Base-by-base conservation (phyloP, 1,139 yeast genomes). In the Candida tropicalis region DNA sequence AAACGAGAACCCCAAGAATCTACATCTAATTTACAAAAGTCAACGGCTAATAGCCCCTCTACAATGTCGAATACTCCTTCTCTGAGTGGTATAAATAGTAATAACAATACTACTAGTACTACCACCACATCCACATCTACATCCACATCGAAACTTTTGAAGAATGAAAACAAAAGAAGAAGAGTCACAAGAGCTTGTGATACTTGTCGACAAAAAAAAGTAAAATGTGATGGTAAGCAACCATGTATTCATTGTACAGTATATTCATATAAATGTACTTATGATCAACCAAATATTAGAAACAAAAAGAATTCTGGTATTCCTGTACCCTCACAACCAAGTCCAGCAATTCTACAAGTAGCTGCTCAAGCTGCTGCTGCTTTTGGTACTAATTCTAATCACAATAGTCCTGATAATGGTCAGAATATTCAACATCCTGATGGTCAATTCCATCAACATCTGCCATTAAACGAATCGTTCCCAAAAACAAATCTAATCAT, bases 201-300 rank as follows among this genome's bases (percentile, higher is more conserved):
- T 56, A 82, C 82, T 47, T 89, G 95, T 62, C 66, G 84, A 56
- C 75, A 80, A 61, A 84, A 87, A 60, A 89, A 89, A 63, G 91
- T 88, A 54, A 86, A 86, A 58, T 89, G 97, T 64, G 95, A 88
- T 51, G 97, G 96, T 12, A 81, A 82, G 57, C 83, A 82, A 54
- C 96, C 96, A 1, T 89, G 97, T 64, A 83, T 84, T 39, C 95
- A 87, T 60, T 88, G 96, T 59, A 87, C 97, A 0, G 96, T 89
- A 2, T 90, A 89, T 63, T 82, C 89, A 8, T 87, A 85, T 62
- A 66, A 75, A 46, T 86, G 93, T 61, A 73, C 81, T 16, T 81
- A 84, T 57, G 84, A 83, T 56, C 86, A 84, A 56, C 93, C 93
- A n/a, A 79, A 86, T 28, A 76, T 80, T 49, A 66, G 93, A 42